A percentile compares a stretch with the other conserved stretches of the same genome.
These are phyloP conservation scores for Trametes pubescens DNA, from an alignment of 1,284 basidiomycete genomes.

Conservation along the genomic window DNA sequence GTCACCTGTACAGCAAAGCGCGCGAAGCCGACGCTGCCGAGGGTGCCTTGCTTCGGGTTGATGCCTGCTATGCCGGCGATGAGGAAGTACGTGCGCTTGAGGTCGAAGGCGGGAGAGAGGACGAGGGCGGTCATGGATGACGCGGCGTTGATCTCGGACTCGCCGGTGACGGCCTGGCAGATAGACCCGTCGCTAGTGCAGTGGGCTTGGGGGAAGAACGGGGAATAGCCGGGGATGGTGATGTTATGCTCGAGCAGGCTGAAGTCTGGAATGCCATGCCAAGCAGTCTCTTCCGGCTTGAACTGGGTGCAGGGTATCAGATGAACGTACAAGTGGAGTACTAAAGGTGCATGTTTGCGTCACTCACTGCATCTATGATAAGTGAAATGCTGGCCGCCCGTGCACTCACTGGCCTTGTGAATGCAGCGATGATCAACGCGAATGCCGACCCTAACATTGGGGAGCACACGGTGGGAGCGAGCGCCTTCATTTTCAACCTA, in stretches of 20 bases:
- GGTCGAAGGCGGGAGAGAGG: conserved; percentile 48
- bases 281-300: conserved; percentile 21
- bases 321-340: neutral
- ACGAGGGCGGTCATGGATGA: conserved; percentile 49
- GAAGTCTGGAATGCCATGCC: conserved; percentile 38
- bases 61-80: conserved; percentile 57
- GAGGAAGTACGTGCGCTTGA: conserved; percentile 55
- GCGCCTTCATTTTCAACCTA: no score
- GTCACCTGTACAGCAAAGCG: conserved; percentile 54
- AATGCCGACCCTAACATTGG: no score
- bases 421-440: no score
- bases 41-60: conserved; percentile 51
- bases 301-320: conserved; percentile 16
- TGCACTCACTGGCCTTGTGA: no score
- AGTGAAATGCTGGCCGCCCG: neutral
- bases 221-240: conserved; percentile 51
- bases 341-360: no score
- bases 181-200: conserved; percentile 49
- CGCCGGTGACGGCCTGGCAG: conserved; percentile 49
- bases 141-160: conserved; percentile 59
- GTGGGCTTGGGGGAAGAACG: conserved; percentile 51
- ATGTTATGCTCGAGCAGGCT: conserved; percentile 45
- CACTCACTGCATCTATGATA: conserved; percentile 29
- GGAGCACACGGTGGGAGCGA: no score
- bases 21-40: conserved; percentile 53